Base-by-base conservation (phyloP, 331 rosid genomes). In the Stylosanthes scabra region DNA sequence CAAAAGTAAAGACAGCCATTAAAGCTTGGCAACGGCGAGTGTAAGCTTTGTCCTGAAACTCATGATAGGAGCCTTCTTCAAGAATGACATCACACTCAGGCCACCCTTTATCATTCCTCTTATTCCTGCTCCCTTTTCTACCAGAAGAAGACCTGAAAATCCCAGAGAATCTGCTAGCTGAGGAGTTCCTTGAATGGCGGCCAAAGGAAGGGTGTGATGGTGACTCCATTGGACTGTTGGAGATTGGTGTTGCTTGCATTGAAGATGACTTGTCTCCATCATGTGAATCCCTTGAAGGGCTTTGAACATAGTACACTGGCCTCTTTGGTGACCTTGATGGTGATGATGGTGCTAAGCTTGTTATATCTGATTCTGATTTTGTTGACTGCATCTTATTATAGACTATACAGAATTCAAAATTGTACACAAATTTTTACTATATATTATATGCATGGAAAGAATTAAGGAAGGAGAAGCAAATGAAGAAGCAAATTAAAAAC, bases 291-390 rank as follows among this genome's bases (percentile, higher is more conserved):
- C 97, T 87, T 10, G 97, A 91, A 62, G 97, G 99, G 81, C 99
- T 94, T 72, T 94, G 97, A 2, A 91, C 99, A 46, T 85, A 92
- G 81, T 95, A 92, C 9, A 81, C 90, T 2, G 87, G 84, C 0
- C 86, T 68, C 84, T 94, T 91, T n/a, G 97, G 99, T 3, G 97
- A 94, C 85, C 99, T 90, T 25, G 97, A 87, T 5, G 99, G 99
- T 39, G 97, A 92, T 9, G 99, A 95, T 39, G 89, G 84, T 1
- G 97, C 99, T 71, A 92, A 82, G 90, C 97, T 95, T 1, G 97
- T 86, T 3, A 88, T 61, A 79, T 95, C 97, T 0, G 97, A 95
- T 73, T 95, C 96, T 1, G 97, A 95, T 78, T 95, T 95, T 11
- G 96, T 46, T 0, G 96, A 86, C 13, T 64, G 70, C 97, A 91